Evolutionary conservation across 2,329 filamentous ascomycete genomes (phyloP), one percentile per base, ranked within the genome.

Genomic region (Rutstroemia sp.): DNA sequence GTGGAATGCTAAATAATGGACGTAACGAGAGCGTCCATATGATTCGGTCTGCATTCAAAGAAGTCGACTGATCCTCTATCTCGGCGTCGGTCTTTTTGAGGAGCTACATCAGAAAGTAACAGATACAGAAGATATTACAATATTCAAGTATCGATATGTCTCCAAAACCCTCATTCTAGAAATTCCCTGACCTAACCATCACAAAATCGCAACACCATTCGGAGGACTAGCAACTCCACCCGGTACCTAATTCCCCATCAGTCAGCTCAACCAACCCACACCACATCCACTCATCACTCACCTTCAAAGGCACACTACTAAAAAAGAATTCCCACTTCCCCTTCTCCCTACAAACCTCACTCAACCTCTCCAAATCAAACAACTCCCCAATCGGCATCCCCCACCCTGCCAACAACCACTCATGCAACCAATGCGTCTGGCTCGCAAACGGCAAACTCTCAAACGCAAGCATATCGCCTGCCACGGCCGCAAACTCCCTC

Each of bases 311-410:
- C 14, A 74, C 75, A 59, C 80, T 84, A 0, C 79, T 80, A 23
- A 87, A 74, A 71, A 87, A 77, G 65, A 87, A 87, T 5, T 74
- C 78, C 71, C 81, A 86, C 34, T 77, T 72, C 14, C 73, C 70
- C 53, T 75, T 73, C 66, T 75, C 72, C 66, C 75, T 75, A 65
- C 82, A 83, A 49, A 79, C 75, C 41, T 71, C 71, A 0, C 79
- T 61, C 9, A 79, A 57, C 3, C 58, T 64, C 49, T 77, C 74
- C 12, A 79, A 59, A 52, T 78, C 71, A 57, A 78, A 78, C 48
- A 78, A 62, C 63, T 79, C 77, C 0, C 77, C 76, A 39, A 79
- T 76, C 0, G 76, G 75, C 70, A 78, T 71, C 0, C 78, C 78
- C 77, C 77, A 81, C 0, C 76, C 76, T 0, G 73, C 75, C 1